phyloP scores from a whole-genome alignment of 805 yeast genomes.

The Candida xiaguanensis region DNA sequence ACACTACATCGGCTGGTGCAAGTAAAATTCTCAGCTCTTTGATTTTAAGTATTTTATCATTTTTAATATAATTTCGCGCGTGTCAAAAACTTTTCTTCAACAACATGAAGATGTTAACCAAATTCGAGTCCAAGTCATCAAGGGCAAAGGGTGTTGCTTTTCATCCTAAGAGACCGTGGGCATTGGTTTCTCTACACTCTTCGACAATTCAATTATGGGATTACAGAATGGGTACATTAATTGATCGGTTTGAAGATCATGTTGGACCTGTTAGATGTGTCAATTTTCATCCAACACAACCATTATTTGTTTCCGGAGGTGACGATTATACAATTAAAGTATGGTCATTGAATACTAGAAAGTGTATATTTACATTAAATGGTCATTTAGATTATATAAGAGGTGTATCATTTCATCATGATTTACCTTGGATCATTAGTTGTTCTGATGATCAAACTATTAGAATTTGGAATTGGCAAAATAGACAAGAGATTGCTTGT shows the following conservation, averaged over 20 bases:
- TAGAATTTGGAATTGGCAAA: conserved; percentile 99
- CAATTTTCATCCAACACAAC: conserved; percentile 97
- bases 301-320: conserved; percentile 94
- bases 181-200: conserved; percentile 88
- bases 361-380: conserved; percentile 83
- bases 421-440: conserved; percentile 95
- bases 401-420: conserved; percentile 91
- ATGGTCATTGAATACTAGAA: conserved; percentile 90
- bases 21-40: neutral
- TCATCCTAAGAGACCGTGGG: conserved; percentile 96
- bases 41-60: neutral
- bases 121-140: conserved; percentile 96
- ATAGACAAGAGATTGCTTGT: conserved; percentile 94
- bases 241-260: conserved; percentile 96
- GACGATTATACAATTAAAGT: conserved; percentile 94
- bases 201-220: conserved; percentile 99
- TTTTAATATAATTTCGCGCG: neutral
- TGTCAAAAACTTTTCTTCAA: conserved; percentile 6
- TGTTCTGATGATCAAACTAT: conserved; percentile 98
- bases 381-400: conserved; percentile 97
- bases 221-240: conserved; percentile 96
- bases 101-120: conserved; percentile 65
- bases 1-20: conserved; percentile 10
- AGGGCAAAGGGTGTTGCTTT: conserved; percentile 97
- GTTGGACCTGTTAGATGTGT: conserved; percentile 97